Conservation (phyloP, 2,329 filamentous ascomycete species). For the Emergomyces pasteurianus region DNA sequence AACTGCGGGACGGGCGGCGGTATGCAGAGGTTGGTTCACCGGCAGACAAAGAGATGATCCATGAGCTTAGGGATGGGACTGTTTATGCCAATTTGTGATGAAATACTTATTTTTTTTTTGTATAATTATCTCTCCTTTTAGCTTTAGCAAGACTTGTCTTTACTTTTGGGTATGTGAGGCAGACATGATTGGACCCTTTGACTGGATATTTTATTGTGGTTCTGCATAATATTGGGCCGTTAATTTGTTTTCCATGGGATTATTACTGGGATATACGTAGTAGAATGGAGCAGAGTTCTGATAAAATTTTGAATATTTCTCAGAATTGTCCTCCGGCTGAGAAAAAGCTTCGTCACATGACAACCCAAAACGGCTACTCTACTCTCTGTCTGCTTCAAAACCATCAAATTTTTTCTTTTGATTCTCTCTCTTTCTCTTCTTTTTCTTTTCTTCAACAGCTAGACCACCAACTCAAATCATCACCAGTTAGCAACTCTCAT, state of each 20-base stretch:
- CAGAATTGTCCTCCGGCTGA: too few species aligned
- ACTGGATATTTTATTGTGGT: neutral
- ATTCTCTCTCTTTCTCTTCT: constrained; percentile 11
- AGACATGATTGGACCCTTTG: neutral
- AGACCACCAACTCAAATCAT: constrained; percentile 69
- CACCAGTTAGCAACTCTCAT: constrained; percentile 39
- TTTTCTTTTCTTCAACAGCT: constrained; percentile 32
- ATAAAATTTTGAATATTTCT: neutral
- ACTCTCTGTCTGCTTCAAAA: neutral
- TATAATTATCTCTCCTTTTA: neutral
- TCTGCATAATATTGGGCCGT: neutral
- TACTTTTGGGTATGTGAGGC: too few species aligned
- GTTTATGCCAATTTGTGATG: constrained; percentile 29
- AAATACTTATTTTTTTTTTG: neutral
- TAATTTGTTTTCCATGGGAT: neutral
- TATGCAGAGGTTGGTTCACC: constrained; percentile 31
- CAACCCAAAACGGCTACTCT: neutral
- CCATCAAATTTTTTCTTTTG: constrained; percentile 10
- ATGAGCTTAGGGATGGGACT: constrained; percentile 32
- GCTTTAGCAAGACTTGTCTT: neutral
- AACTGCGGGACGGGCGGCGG: constrained; percentile 30
- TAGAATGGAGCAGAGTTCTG: too few species aligned
- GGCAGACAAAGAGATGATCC: constrained; percentile 26
- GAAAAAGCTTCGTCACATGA: too few species aligned
- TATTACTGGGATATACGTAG: neutral